phyloP scores from a whole-genome alignment of 2,329 filamentous ascomycete genomes.

The Exophiala phaeomuriformis region DNA sequence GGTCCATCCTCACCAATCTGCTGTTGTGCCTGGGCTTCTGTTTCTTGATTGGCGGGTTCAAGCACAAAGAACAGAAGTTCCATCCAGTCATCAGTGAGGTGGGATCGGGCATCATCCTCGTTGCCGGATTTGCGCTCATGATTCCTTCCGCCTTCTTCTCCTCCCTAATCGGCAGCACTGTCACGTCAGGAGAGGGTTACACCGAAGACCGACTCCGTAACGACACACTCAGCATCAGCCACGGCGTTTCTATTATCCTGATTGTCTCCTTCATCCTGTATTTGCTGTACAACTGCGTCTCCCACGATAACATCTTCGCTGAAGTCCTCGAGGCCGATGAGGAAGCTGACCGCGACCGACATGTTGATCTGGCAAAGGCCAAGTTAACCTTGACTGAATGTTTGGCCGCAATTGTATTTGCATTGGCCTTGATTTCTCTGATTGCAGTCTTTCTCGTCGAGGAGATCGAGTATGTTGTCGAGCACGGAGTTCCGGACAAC shows the following conservation, averaged over 20 bases:
- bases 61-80: slow-evolving; percentile 62
- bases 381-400: slow-evolving; percentile 72
- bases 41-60: slow-evolving; percentile 69
- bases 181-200: slow-evolving; percentile 28
- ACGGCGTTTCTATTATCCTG: slow-evolving; percentile 62
- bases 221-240: slow-evolving; percentile 59
- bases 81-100: slow-evolving; percentile 71
- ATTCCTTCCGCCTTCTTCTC: slow-evolving; percentile 43
- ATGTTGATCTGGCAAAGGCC: slow-evolving; percentile 52
- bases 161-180: slow-evolving; percentile 47
- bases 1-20: slow-evolving; percentile 75
- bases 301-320: slow-evolving; percentile 70
- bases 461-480: slow-evolving; percentile 59
- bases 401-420: slow-evolving; percentile 55
- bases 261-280: slow-evolving; percentile 61
- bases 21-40: slow-evolving; percentile 71
- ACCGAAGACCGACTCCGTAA: slow-evolving; percentile 39
- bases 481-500: slow-evolving; percentile 47
- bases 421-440: slow-evolving; percentile 63
- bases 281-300: slow-evolving; percentile 66
- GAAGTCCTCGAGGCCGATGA: slow-evolving; percentile 67
- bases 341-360: slow-evolving; percentile 55
- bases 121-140: slow-evolving; percentile 55
- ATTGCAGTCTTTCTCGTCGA: slow-evolving; percentile 67
- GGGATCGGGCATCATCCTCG: slow-evolving; percentile 67